Percentiles rank a stretch among this genome's conserved stretches.
phyloP scores from a whole-genome alignment of 257 asterid species.

The Eucommia ulmoides region DNA sequence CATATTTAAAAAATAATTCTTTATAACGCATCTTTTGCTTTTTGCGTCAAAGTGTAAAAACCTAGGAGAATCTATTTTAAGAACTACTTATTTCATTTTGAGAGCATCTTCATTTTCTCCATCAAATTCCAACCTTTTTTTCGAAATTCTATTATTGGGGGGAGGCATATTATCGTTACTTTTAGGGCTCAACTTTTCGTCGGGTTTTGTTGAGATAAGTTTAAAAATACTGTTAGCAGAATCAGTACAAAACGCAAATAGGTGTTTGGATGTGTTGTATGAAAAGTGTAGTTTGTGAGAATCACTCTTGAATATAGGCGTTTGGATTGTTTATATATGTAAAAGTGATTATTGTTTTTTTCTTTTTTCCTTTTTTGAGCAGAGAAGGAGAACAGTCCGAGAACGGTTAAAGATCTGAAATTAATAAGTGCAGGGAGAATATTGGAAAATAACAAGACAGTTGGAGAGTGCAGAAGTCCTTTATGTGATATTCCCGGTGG shows the following conservation, averaged over 20 bases:
- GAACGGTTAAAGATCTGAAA: conserved; percentile 68
- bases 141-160: too few species aligned
- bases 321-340: neutral
- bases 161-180: too few species aligned
- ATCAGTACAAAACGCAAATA: neutral
- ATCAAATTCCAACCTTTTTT: too few species aligned
- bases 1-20: too few species aligned
- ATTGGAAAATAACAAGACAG: conserved; percentile 68
- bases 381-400: conserved; percentile 70
- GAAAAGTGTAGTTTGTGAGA: neutral
- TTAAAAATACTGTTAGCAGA: neutral
- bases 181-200: too few species aligned
- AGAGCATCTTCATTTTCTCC: too few species aligned
- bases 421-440: conserved; percentile 74
- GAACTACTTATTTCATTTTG: too few species aligned
- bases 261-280: neutral
- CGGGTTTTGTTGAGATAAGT: too few species aligned
- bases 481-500: conserved; percentile 73
- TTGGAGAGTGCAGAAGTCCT: conserved; percentile 70
- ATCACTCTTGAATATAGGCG: neutral
- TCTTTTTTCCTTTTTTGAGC: conserved; percentile 11
- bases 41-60: too few species aligned
- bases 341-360: neutral
- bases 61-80: too few species aligned
- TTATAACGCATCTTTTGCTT: too few species aligned